These are phyloP conservation scores for Aureobasidium sp. DNA, from an alignment of 2,329 filamentous ascomycete species.

Conservation along the genomic window DNA sequence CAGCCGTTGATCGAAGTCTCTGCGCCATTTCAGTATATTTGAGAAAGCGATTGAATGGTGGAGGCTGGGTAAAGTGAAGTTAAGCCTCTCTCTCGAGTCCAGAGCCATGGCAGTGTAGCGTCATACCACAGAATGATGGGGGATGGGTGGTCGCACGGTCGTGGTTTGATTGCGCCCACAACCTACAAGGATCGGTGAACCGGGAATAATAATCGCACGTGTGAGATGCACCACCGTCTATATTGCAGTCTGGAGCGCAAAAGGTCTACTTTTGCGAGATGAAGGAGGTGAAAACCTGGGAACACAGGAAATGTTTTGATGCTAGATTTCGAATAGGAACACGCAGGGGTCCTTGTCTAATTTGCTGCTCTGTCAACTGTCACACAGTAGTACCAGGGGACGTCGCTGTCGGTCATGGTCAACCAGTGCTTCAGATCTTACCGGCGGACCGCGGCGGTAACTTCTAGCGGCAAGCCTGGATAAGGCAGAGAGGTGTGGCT, in stretches of 20 bases:
- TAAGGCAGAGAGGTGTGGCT: neutral
- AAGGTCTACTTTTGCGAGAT: neutral
- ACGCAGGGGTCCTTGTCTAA: conserved; percentile 1
- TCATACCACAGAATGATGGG: neutral
- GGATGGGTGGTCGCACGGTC: neutral
- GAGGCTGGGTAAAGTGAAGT: neutral
- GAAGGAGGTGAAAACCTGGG: neutral
- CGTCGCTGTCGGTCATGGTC: neutral
- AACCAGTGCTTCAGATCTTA: neutral
- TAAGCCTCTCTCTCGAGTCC: neutral
- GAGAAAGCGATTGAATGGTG: neutral
- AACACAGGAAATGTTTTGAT: neutral
- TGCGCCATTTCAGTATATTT: neutral
- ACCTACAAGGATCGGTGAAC: neutral
- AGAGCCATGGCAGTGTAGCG: neutral
- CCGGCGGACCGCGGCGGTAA: neutral
- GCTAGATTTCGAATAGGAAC: neutral
- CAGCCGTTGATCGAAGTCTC: neutral
- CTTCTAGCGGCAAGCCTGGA: neutral
- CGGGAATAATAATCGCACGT: neutral
- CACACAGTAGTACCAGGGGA: neutral
- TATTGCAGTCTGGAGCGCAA: no score
- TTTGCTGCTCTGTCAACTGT: conserved; percentile 4
- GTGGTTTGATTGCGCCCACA: neutral
- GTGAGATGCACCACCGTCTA: neutral